These are phyloP conservation scores for Cucurbita moschata DNA, from an alignment of 306 rosid genomes.

Conservation along the genomic window DNA sequence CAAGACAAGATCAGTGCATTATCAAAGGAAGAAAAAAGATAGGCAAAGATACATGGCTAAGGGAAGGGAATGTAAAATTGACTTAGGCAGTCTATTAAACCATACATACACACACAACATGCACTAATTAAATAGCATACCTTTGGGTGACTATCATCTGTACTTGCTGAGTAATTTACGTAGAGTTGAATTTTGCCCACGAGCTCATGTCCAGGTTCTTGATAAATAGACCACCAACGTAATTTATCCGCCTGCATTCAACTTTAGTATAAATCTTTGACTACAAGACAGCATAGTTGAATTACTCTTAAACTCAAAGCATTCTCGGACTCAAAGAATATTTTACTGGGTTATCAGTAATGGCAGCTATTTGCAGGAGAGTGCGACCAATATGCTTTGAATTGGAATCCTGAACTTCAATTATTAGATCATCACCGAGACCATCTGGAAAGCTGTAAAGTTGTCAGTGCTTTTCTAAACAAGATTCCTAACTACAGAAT, in stretches of 20 bases:
- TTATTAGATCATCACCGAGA: slow-evolving; percentile 75
- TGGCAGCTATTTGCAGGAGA: slow-evolving; percentile 65
- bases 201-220: slow-evolving; percentile 68
- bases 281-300: not conserved
- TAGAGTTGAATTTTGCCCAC: slow-evolving; percentile 79
- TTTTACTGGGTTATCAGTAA: slow-evolving; percentile 79
- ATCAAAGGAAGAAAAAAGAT: not conserved
- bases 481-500: slow-evolving; percentile 1
- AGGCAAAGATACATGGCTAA: not conserved
- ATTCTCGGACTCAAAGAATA: slow-evolving; percentile 5
- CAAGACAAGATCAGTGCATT: not conserved
- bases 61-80: not conserved
- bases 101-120: too few species aligned
- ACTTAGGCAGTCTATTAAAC: not conserved
- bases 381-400: slow-evolving; percentile 71
- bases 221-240: slow-evolving; percentile 89
- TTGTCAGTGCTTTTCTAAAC: slow-evolving; percentile 28
- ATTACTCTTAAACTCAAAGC: slow-evolving; percentile 1
- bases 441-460: slow-evolving; percentile 94
- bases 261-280: slow-evolving; percentile 17
- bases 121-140: slow-evolving; percentile 19
- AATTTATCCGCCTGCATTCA: slow-evolving; percentile 76
- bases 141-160: slow-evolving; percentile 78
- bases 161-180: slow-evolving; percentile 53
- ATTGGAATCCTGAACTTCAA: slow-evolving; percentile 92